phyloP scores from a whole-genome alignment of 495 filamentous ascomycete species.

The Podospora pseudoanserina region DNA sequence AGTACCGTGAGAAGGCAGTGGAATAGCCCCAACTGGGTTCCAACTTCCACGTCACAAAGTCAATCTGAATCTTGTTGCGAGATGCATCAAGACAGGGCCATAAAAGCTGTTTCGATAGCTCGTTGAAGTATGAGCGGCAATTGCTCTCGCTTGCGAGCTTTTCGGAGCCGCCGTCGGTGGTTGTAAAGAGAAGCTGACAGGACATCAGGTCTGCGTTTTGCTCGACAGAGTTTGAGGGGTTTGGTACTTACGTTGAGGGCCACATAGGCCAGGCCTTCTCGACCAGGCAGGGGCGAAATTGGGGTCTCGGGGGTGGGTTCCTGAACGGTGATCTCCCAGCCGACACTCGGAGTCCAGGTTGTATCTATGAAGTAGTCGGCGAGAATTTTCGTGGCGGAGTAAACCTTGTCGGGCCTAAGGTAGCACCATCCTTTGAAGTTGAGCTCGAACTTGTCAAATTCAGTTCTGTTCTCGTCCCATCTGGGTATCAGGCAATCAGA shows the following conservation, averaged over 20 bases:
- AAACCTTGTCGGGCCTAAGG: background rate
- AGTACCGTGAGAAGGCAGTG: background rate
- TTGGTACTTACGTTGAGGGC: background rate
- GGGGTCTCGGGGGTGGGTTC: background rate
- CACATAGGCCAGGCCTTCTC: background rate
- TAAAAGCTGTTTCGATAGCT: background rate
- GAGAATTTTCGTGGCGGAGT: background rate
- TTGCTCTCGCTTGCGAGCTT: background rate
- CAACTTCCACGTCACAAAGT: background rate
- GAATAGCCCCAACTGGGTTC: background rate
- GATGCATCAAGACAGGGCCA: background rate
- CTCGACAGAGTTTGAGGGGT: background rate
- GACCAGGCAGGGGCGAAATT: background rate
- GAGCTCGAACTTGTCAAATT: background rate
- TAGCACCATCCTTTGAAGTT: background rate
- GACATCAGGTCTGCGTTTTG: background rate
- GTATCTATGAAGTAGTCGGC: background rate
- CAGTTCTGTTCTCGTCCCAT: background rate
- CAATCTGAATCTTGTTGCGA: background rate
- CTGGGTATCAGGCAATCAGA: background rate
- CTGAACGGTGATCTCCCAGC: background rate
- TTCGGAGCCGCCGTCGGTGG: background rate
- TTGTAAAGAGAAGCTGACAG: background rate
- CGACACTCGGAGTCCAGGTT: background rate
- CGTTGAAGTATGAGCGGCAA: background rate